Conservation (phyloP, 2,329 filamentous ascomycete species). For the Venturia oleaginea region DNA sequence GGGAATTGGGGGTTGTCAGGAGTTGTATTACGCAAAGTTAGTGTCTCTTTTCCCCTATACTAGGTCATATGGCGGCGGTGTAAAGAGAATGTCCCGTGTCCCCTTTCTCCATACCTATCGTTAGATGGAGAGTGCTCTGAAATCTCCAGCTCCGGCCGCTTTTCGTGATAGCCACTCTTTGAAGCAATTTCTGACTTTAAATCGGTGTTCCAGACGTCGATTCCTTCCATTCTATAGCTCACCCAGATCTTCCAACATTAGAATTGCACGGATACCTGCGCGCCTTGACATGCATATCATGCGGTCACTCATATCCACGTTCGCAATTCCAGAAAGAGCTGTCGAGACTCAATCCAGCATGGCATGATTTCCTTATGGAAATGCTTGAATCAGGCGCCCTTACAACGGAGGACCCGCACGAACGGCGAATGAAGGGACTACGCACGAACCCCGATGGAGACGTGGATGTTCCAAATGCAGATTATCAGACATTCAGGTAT, state of each 20-base stretch:
- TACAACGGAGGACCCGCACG: slow-evolving; percentile 64
- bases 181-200: neutral
- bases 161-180: neutral
- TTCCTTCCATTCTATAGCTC: slow-evolving; percentile 75
- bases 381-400: slow-evolving; percentile 67
- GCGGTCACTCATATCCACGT: slow-evolving; percentile 61
- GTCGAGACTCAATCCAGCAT: slow-evolving; percentile 71
- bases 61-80: neutral
- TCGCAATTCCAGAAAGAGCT: slow-evolving; percentile 68
- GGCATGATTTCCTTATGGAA: slow-evolving; percentile 66
- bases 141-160: neutral
- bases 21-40: slow-evolving; percentile 77
- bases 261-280: slow-evolving; percentile 90
- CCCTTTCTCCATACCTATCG: no score
- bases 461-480: slow-evolving; percentile 77
- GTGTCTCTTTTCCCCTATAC: slow-evolving; percentile 16
- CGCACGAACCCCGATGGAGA: slow-evolving; percentile 91
- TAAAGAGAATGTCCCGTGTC: no score
- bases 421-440: slow-evolving; percentile 59
- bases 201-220: slow-evolving; percentile 58
- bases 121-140: neutral
- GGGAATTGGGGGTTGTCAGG: slow-evolving; percentile 60
- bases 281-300: slow-evolving; percentile 71
- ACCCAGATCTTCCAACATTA: slow-evolving; percentile 64
- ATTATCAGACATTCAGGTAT: slow-evolving; percentile 85